Evolutionary conservation across 768 basidiomycete species (phyloP), one percentile per base, ranked within the genome.

Genomic region (Megacollybia marginata): DNA sequence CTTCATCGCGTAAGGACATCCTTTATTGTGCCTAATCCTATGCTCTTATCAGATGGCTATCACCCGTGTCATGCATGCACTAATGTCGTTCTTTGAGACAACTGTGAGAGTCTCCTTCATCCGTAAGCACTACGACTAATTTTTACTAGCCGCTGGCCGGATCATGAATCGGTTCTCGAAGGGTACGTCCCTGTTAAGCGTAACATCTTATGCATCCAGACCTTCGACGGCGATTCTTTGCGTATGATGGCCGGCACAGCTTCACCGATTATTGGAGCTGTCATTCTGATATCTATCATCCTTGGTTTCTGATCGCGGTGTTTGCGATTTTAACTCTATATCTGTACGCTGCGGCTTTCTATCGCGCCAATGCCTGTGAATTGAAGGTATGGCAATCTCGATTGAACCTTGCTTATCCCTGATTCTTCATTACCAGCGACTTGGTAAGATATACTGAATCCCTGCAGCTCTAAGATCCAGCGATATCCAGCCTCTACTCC

Each of bases 401-500:
- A n/a, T 46, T 35, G 72, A 15, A 85, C 63, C 36, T 83, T 74
- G 57, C 87, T 80, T 1, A 85, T 75, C 2, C 85, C 78, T 65
- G 94, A 92, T 62, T 92, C 86, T 60, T 92, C 89, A n/a, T 96
- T 71, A 28, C 80, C 76, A 16, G 78, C 75, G 40, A 85, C 82
- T 58, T 96, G 95, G 61, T 92, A 78, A 4, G 85, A 62, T 90
- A 87, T 8, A 89, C 86, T 15, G 82, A 80, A 62, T 92, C 91
- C 88, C 94, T 92, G 64, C 92, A 78, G 64, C 95, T 95, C 65
- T 95, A 91, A 10, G 93, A 84, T 62, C 94, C 92, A 2, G 87
- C 83, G 35, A 74, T 75, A 64, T 89, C 86, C 9, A 85, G 80
- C 40, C 87, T 78, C 64, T 88, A 74, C 82, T 80, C 88, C 18